A percentile compares a stretch with the other conserved stretches of the same genome.
phyloP scores from a whole-genome alignment of 164 flowering plant species.

The Chloranthus sessilifolius region DNA sequence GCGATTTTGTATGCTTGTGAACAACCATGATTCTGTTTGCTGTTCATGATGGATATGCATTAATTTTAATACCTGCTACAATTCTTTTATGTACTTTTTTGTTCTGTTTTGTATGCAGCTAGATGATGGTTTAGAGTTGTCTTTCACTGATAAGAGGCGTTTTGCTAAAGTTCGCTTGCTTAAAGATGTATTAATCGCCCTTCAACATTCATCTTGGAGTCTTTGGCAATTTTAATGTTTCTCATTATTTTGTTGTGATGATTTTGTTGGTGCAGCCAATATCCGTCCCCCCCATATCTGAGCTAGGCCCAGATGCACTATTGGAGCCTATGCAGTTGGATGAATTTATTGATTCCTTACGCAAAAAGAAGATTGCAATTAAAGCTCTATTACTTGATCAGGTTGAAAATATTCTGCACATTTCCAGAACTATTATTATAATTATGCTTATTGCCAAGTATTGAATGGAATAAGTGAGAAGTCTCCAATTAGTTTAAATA shows the following conservation, averaged over 20 bases:
- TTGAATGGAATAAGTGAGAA: not conserved
- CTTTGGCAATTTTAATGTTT: not conserved
- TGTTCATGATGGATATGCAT: not conserved
- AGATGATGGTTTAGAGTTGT: conserved; percentile 90
- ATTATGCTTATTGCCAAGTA: conserved; percentile 1
- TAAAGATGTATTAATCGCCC: conserved; percentile 50
- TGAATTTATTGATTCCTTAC: conserved; percentile 48
- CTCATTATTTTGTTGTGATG: not conserved
- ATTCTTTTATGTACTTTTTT: conserved; percentile 3
- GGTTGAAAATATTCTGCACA: conserved; percentile 30
- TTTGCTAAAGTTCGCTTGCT: conserved; percentile 97
- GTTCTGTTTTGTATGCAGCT: conserved; percentile 71
- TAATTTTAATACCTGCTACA: not conserved
- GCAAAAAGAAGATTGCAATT: conserved; percentile 79
- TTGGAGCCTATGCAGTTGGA: conserved; percentile 66
- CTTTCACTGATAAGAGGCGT: conserved; percentile 96
- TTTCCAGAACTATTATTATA: not conserved
- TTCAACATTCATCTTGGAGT: not conserved
- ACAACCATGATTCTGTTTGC: no score
- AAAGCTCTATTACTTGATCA: conserved; percentile 92
- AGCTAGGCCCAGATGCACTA: conserved; percentile 96
- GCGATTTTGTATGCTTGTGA: no score
- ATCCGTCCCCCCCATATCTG: conserved; percentile 79
- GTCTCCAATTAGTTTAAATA: not conserved
- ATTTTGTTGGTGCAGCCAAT: conserved; percentile 55